Base-by-base conservation (phyloP, 164 flowering plant genomes). In the Taxillus chinensis region DNA sequence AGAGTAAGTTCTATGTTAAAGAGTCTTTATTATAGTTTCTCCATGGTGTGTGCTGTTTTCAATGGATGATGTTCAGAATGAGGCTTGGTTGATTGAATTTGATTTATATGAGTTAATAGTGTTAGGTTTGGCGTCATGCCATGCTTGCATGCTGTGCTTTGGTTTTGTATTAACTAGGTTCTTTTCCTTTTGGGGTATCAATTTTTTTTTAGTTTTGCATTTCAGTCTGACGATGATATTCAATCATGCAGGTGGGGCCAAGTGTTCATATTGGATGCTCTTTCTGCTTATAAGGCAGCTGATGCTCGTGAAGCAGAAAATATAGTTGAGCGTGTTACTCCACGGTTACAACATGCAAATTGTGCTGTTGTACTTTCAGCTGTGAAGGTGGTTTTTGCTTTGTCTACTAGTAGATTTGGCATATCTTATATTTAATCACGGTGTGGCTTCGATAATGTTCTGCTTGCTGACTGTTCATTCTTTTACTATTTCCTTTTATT, bases 341-440 rank as follows among this genome's bases (percentile, higher is more conserved):
- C 99, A 52, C 79, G 99, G 46, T 70, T 95, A 53, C 99, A 95
- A 65, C 99, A 95, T 87, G 99, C 99, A 64, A 95, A 95, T 70
- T 95, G 98, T 78, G 99, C 99, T 15, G 99, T 95, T 81, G 99
- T 95, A 46, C 92, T 95, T 67, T 95, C 98, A 57, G 99, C 99
- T 72, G 99, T 95, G 65, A 95, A 95, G 99, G 99, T 87, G 41
- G 63, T 9, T 38, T 63, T 60, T 64, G 0, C 16, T 43, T 37
- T 16, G 27, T 27, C 27, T 27, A 27, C 27, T 27, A 27, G 27
- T 27, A 27, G 27, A 27, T 27, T 27, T 48, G 16, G 38, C 42
- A 17, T 7, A 45, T 57, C 41, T 55, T 12, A 13, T 59, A 43
- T 3, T 10, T 58, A 16, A 40, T 55, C 12, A 42, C 40, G 27